Evolutionary conservation across 306 rosid species (phyloP).

Genomic region (Prunus mume): DNA sequence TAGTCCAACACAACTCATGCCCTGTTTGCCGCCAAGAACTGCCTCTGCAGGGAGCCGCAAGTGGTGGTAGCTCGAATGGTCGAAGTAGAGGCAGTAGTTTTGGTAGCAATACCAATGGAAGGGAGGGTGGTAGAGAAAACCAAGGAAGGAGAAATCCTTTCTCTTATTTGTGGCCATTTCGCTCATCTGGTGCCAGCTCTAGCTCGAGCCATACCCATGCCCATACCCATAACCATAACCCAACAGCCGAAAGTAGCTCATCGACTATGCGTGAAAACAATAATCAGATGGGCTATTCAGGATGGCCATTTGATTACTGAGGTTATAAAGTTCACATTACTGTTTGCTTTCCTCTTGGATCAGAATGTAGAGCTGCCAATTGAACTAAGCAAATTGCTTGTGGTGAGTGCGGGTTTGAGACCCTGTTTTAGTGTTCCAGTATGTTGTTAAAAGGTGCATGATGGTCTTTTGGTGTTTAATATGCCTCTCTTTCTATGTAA

Average conservation of each 20-base stretch:
- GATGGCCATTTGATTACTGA: conserved; percentile 61
- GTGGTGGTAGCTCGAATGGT: conserved; percentile 27
- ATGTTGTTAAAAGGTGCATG: conserved; percentile 13
- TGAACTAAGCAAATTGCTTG: conserved; percentile 24
- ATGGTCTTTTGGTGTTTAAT: conserved; percentile 6
- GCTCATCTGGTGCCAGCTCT: conserved; percentile 54
- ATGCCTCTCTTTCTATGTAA: conserved; percentile 21
- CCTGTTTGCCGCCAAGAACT: conserved; percentile 81
- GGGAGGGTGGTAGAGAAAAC: conserved; percentile 45
- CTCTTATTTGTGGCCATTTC: conserved; percentile 66
- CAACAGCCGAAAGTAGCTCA: conserved; percentile 49
- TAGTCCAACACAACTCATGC: conserved; percentile 70
- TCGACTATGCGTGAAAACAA: conserved; percentile 35
- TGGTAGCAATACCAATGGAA: conserved; percentile 25
- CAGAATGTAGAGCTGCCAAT: conserved; percentile 1
- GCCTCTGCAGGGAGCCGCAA: conserved; percentile 42
- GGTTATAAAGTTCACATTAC: not conserved
- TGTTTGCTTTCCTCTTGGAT: conserved; percentile 11
- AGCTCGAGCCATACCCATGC: conserved; percentile 37
- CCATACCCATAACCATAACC: conserved; percentile 4
- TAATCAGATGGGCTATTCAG: conserved; percentile 43
- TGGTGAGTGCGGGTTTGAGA: conserved; percentile 4
- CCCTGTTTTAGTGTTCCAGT: not conserved
- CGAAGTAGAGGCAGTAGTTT: conserved; percentile 32
- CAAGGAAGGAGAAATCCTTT: conserved; percentile 53